A percentile compares a stretch with the other conserved stretches of the same genome.
phyloP scores from a whole-genome alignment of 1,284 basidiomycete species.

The Pyrrhoderma noxium region DNA sequence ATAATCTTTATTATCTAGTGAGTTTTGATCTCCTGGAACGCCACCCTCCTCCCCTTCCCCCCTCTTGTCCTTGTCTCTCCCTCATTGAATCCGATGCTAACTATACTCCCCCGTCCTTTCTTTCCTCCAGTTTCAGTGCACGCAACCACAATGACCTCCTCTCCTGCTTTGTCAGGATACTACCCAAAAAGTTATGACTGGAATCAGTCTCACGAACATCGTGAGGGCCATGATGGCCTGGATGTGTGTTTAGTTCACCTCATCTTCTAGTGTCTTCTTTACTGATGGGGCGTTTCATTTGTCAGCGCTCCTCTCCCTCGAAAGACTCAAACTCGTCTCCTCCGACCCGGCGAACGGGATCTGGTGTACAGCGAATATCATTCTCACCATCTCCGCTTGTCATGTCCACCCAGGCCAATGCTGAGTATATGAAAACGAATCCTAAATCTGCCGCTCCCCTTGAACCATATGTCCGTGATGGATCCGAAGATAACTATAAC shows the following conservation, averaged over 20 bases:
- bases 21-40: background rate
- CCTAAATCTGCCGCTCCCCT: conserved; percentile 20
- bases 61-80: conserved; percentile 13
- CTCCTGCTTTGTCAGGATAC: conserved; percentile 32
- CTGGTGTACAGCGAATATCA: conserved; percentile 12
- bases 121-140: conserved; percentile 44
- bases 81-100: background rate
- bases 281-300: conserved; percentile 9
- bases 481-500: conserved; percentile 22
- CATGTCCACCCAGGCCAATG: conserved; percentile 11
- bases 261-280: background rate
- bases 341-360: conserved; percentile 5
- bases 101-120: conserved; percentile 22
- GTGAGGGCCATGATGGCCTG: conserved; percentile 11
- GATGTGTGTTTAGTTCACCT: conserved; percentile 9
- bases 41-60: conserved; percentile 12
- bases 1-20: conserved; percentile 18
- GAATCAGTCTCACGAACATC: conserved; percentile 24
- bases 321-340: conserved; percentile 9
- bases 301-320: conserved; percentile 12
- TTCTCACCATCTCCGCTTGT: conserved; percentile 16
- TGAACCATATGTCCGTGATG: conserved; percentile 33
- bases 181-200: conserved; percentile 37
- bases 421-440: conserved; percentile 17
- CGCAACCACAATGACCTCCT: conserved; percentile 49